Percentiles rank a stretch among this genome's conserved stretches.
Conservation (phyloP, 2,329 filamentous ascomycete genomes). For the Diplodia seriata region DNA sequence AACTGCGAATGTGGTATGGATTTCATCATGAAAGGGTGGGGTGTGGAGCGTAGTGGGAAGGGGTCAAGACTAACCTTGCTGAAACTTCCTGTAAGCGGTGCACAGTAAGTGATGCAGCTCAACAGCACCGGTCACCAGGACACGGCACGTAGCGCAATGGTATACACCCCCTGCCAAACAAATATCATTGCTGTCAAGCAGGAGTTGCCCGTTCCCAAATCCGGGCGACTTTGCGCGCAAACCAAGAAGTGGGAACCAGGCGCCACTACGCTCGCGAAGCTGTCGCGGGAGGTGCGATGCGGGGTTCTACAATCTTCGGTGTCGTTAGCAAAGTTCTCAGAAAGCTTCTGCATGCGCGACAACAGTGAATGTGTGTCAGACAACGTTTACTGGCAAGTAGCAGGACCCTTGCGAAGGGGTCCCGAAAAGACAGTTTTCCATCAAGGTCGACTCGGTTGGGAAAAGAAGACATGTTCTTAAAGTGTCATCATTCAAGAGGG, state of each 20-base stretch:
- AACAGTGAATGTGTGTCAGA: slow-evolving; percentile 61
- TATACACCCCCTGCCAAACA: neutral
- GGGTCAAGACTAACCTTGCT: slow-evolving; percentile 13
- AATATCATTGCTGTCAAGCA: neutral
- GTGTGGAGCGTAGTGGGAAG: neutral
- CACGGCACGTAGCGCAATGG: neutral
- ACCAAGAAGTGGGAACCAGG: neutral
- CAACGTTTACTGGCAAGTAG: slow-evolving; percentile 84
- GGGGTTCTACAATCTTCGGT: slow-evolving; percentile 9
- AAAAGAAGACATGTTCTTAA: slow-evolving; percentile 73
- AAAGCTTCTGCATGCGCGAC: slow-evolving; percentile 3
- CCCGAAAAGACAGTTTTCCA: slow-evolving; percentile 70
- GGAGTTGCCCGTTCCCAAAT: neutral
- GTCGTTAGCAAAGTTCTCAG: slow-evolving; percentile 8
- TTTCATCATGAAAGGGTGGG: slow-evolving; percentile 35
- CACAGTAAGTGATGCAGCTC: neutral
- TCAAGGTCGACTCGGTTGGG: slow-evolving; percentile 83
- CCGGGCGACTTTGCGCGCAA: neutral
- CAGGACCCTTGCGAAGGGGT: slow-evolving; percentile 65
- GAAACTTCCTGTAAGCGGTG: neutral
- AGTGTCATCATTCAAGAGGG: slow-evolving; percentile 69
- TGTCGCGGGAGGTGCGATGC: neutral
- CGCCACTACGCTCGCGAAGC: neutral
- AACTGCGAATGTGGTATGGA: slow-evolving; percentile 37
- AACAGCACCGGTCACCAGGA: neutral